Conservation (phyloP, 2,329 filamentous ascomycete genomes). For the Xylaria sp. region DNA sequence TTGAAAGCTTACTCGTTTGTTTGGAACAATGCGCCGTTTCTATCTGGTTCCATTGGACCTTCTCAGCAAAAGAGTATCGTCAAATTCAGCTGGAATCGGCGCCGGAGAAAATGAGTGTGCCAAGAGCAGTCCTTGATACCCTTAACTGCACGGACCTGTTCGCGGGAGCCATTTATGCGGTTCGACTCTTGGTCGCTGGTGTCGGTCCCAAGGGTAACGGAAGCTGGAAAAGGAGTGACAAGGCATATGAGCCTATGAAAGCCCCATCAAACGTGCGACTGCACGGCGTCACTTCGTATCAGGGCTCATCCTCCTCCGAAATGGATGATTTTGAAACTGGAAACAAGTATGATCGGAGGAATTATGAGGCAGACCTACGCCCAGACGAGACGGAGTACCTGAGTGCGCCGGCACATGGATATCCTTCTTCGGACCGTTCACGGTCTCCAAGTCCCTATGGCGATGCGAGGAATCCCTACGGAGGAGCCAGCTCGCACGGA, state of each 20-base stretch:
- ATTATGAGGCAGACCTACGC: neutral
- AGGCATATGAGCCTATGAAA: neutral
- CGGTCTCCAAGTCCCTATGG: neutral
- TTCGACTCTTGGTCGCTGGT: neutral
- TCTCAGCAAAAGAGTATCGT: neutral
- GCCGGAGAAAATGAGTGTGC: neutral
- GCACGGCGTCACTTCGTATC: neutral
- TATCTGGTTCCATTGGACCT: neutral
- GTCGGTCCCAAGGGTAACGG: neutral
- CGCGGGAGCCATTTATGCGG: neutral
- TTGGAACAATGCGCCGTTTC: neutral
- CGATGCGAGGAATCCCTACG: neutral
- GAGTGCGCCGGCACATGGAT: neutral
- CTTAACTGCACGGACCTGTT: neutral
- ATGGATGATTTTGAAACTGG: neutral
- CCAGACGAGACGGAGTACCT: neutral
- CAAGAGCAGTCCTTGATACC: neutral
- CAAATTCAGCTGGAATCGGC: neutral
- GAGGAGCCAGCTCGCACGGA: neutral
- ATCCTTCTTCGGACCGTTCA: neutral
- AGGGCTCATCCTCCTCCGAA: neutral
- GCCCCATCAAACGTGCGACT: neutral
- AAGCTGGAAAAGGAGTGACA: neutral
- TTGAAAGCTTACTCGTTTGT: neutral
- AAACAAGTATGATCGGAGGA: neutral